Percentiles rank a stretch among this genome's conserved stretches.
These are phyloP conservation scores for Saprolegnia parasitica DNA, from an alignment of 352 stramenopile species.

Conservation along the genomic window DNA sequence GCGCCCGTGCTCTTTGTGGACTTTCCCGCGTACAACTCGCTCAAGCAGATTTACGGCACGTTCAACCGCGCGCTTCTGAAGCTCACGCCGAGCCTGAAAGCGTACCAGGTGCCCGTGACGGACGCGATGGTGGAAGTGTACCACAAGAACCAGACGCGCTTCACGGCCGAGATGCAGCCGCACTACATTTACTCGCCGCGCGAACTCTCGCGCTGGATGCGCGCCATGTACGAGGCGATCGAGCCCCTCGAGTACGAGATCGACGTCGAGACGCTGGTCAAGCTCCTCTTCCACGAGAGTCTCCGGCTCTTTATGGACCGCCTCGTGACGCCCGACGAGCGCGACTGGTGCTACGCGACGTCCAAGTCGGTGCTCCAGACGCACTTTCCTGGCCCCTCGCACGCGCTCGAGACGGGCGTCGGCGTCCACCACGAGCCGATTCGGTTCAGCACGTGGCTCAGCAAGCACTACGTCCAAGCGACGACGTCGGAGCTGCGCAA, in stretches of 20 bases:
- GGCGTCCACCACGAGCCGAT: constrained; percentile 87
- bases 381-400: constrained; percentile 79
- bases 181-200: constrained; percentile 99
- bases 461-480: constrained; percentile 95
- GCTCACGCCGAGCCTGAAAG: constrained; percentile 96
- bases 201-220: constrained; percentile 98
- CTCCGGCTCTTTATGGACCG: constrained; percentile 99
- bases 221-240: constrained; percentile 98
- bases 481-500: constrained; percentile 90
- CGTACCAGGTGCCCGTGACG: constrained; percentile 94
- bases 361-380: constrained; percentile 77
- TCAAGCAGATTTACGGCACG: constrained; percentile 99
- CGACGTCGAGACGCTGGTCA: constrained; percentile 93
- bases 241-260: constrained; percentile 93
- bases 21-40: constrained; percentile 93
- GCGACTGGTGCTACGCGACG: constrained; percentile 93
- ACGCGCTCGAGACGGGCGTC: constrained; percentile 53
- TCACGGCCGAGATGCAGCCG: constrained; percentile 89
- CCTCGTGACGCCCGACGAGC: constrained; percentile 95
- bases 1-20: constrained; percentile 98
- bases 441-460: constrained; percentile 98
- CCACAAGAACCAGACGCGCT: constrained; percentile 93
- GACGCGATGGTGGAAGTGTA: constrained; percentile 99
- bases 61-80: constrained; percentile 99
- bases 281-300: constrained; percentile 98